Evolutionary conservation across 768 basidiomycete genomes (phyloP).

Genomic region (Termitomyces sp.): DNA sequence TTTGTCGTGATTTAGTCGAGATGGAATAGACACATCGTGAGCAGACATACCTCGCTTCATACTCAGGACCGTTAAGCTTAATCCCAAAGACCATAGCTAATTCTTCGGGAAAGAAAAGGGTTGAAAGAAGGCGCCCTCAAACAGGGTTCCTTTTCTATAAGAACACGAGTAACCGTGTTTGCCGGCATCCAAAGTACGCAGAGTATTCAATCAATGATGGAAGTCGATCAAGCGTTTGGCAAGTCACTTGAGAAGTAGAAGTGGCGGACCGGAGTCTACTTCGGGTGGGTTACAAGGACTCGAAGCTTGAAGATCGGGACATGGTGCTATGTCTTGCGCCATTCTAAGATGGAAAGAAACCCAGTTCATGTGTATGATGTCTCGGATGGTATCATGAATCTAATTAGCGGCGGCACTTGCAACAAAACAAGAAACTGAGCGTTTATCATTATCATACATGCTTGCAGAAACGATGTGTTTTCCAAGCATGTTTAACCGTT

Average conservation of each 20-base stretch:
- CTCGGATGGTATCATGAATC: too few species aligned
- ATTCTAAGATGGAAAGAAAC: too few species aligned
- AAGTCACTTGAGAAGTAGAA: neutral
- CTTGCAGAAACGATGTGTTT: neutral
- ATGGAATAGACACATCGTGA: neutral
- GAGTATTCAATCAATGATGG: slow-evolving; percentile 10
- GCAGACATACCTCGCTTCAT: slow-evolving; percentile 31
- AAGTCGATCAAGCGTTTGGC: neutral
- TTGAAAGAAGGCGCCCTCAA: neutral
- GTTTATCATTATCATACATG: neutral
- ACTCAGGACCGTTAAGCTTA: slow-evolving; percentile 35
- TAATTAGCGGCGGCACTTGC: too few species aligned
- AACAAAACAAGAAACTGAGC: too few species aligned
- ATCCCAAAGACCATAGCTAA: slow-evolving; percentile 21
- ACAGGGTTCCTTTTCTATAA: slow-evolving; percentile 5
- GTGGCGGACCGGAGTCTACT: slow-evolving; percentile 3
- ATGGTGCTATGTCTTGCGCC: too few species aligned
- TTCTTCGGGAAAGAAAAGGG: slow-evolving; percentile 4
- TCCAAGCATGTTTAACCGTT: neutral
- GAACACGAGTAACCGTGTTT: slow-evolving; percentile 4
- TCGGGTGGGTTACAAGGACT: slow-evolving; percentile 6
- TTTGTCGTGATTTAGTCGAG: slow-evolving; percentile 11
- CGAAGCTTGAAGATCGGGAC: too few species aligned
- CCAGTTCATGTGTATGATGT: too few species aligned
- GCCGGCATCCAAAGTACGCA: slow-evolving; percentile 6